Evolutionary conservation across 164 flowering plant species (phyloP), one percentile per base, ranked within the genome.

Genomic region (Chimonanthus salicifolius): DNA sequence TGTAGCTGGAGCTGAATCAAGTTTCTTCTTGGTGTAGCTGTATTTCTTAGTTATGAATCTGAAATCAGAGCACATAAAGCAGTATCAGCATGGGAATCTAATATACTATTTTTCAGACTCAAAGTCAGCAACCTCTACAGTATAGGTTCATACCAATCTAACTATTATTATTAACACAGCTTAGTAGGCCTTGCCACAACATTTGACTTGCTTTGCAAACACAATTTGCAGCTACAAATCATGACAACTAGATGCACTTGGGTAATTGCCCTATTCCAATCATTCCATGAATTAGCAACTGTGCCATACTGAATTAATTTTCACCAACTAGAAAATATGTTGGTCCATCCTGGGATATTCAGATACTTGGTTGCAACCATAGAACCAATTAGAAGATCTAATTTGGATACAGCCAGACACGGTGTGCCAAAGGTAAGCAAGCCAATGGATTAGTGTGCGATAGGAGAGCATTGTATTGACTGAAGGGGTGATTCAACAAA

Each of bases 21-120:
- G 72, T 69, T 78, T 85, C 74, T 84, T 90, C 81, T 74, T 85
- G 6, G 88, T 76, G 4, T 90, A 80, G 81, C 97, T 95, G 83
- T 88, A 89, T 75, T 95, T 95, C 87, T 87, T 88, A 75, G 99
- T 93, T 75, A 91, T 85, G 84, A 95, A 95, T 82, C 99, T 95
- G 88, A 72, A 79, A 78, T 46, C 48, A 74, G 67, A 47, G 51
- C 11, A 58, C 49, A 66, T 46, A 44, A 66, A 7, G 21, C 11
- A 5, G 9, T 20, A 63, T 18, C 9, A 63, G 10, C 66, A 20
- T 63, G 66, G 7, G 21, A 6, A 44, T 63, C 10, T 11, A 63
- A 63, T 33, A 63, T 6, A 33, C 44, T 21, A 20, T 13, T 63
- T 44, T 63, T 2, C 51, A 49, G 51, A 49, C 51, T 5, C 9